These are phyloP conservation scores for Rossbeevera mucosa DNA, from an alignment of 768 basidiomycete genomes.

Conservation along the genomic window DNA sequence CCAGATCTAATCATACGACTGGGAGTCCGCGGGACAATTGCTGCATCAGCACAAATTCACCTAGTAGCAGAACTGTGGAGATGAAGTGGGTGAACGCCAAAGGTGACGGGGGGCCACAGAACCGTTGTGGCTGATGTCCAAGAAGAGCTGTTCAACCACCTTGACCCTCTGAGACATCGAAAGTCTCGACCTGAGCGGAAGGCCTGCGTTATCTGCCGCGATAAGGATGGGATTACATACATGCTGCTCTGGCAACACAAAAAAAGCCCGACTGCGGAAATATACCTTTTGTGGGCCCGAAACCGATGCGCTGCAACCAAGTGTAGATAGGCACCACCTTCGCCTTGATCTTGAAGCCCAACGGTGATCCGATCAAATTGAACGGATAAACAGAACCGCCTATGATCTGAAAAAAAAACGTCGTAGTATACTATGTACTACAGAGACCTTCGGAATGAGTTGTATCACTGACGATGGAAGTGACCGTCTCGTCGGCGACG, in stretches of 20 bases:
- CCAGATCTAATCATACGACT: too few relatives aligned
- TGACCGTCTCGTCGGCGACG: too few relatives aligned
- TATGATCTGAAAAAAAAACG: not conserved
- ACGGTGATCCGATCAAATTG: slow-evolving; percentile 1
- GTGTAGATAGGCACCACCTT: not conserved
- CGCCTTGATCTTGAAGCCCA: not conserved
- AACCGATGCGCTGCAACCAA: not conserved
- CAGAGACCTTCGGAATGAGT: not conserved
- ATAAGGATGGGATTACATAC: not conserved
- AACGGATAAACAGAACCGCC: not conserved
- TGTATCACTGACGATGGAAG: too few relatives aligned
- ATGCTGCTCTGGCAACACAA: not conserved
- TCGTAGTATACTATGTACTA: not conserved
- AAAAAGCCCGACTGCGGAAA: not conserved
- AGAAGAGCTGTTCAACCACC: not conserved
- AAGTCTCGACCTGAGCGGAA: not conserved
- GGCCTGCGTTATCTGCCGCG: not conserved
- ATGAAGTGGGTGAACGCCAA: not conserved
- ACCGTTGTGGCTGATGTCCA: not conserved
- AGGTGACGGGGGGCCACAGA: slow-evolving; percentile 1
- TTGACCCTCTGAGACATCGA: not conserved
- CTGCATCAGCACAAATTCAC: not conserved
- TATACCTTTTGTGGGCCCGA: not conserved
- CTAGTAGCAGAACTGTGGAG: not conserved
- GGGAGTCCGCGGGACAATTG: not conserved